Base-by-base conservation (phyloP, 805 yeast species). In the Teunomyces kruisii region DNA sequence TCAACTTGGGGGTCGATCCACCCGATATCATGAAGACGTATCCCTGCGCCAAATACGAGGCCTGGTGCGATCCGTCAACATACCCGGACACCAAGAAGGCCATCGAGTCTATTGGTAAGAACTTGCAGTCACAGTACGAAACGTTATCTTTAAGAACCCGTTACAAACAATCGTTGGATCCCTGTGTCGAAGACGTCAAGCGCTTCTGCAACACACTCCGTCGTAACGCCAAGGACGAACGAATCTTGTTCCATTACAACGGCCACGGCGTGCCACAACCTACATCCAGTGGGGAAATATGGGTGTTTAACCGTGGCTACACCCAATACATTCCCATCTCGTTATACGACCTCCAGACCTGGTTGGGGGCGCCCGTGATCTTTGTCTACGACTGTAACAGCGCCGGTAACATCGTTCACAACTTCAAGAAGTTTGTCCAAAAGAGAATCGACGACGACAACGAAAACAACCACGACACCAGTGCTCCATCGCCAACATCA, bases 201-300 rank as follows among this genome's bases (percentile, higher is more conserved):
- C 74, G 97, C 40, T 86, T 91, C 54, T 91, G 97, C 62, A 86
- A 88, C 53, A 86, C 95, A 0, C 69, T 94, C 48, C 74, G 99
- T 53, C 76, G 97, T 45, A 86, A 86, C 46, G 96, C 97, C 2
- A 88, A 91, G 58, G 97, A 92, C 50, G 98, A 92, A 61, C 75
- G 99, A 48, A 86, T 92, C 8, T 64, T 94, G 43, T 92, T 94
- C 63, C 98, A 94, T 62, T 94, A 94, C 63, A 94, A 94, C 56
- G 99, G 99, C 6, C 99, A 94, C 61, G 99, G 99, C 17, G 99
- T 94, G 1, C 99, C 99, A 0, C 89, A 89, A 56, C 98, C 99
- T 0, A 94, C 99, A 0, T 83, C 89, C 29, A 81, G 91, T 38
- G 99, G 99, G 17, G 99, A 94, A 60, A 88, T 94, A 22, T 94